Evolutionary conservation across 1,139 yeast genomes (phyloP).

Genomic region (Yamadazyma songkhlaensis): DNA sequence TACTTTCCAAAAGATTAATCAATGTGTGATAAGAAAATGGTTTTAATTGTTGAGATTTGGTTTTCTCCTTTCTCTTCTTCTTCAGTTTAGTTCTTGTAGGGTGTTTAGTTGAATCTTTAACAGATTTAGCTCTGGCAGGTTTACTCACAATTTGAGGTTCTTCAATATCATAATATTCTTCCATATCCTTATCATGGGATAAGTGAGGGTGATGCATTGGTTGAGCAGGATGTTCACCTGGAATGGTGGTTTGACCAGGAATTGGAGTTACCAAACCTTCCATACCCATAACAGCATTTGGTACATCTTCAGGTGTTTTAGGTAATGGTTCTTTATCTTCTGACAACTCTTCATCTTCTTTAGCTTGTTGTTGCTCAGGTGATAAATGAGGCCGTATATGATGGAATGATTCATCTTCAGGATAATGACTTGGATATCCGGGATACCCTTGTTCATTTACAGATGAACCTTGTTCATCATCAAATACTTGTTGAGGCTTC

Average conservation of each 20-base stretch:
- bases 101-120: slow-evolving; percentile 29
- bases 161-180: slow-evolving; percentile 39
- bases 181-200: slow-evolving; percentile 13
- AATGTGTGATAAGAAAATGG: slow-evolving; percentile 61
- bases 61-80: slow-evolving; percentile 9
- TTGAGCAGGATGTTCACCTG: neutral
- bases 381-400: slow-evolving; percentile 1
- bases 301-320: slow-evolving; percentile 1
- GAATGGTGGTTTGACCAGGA: neutral
- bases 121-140: slow-evolving; percentile 35
- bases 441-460: slow-evolving; percentile 7
- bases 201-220: slow-evolving; percentile 2
- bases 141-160: slow-evolving; percentile 33
- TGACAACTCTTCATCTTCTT: neutral
- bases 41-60: slow-evolving; percentile 21
- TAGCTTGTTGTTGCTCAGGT: neutral
- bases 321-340: slow-evolving; percentile 3
- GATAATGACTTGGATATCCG: slow-evolving; percentile 5
- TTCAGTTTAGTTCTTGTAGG: slow-evolving; percentile 17
- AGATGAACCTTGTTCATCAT: slow-evolving; percentile 15
- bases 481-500: slow-evolving; percentile 13
- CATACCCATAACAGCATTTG: neutral
- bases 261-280: neutral
- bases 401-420: slow-evolving; percentile 5
- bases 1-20: slow-evolving; percentile 56